A percentile compares a stretch with the other conserved stretches of the same genome.
phyloP scores from a whole-genome alignment of 2,329 filamentous ascomycete species.

The Tricladium varicosporioides region DNA sequence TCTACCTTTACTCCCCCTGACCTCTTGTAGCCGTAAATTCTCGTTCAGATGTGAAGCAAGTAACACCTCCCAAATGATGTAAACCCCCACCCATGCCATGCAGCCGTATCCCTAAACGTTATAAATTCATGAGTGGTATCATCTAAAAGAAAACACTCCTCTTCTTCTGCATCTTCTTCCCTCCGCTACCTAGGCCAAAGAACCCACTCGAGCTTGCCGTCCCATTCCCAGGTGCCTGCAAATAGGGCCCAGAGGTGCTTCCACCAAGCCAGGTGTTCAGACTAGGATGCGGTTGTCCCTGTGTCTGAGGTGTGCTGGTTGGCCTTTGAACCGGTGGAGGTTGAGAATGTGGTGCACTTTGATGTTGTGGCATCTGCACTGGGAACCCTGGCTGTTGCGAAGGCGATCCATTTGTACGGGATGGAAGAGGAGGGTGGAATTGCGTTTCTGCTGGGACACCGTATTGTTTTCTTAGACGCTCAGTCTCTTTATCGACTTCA shows the following conservation, averaged over 20 bases:
- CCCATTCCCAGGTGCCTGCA: constrained; percentile 28
- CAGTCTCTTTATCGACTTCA: constrained; percentile 76
- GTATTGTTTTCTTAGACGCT: constrained; percentile 69
- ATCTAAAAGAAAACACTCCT: constrained; percentile 30
- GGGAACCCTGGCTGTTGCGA: background rate
- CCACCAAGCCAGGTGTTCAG: background rate
- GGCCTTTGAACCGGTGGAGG: constrained; percentile 29
- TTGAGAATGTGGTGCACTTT: constrained; percentile 28
- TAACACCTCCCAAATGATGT: background rate
- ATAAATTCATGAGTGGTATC: constrained; percentile 9
- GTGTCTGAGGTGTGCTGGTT: constrained; percentile 21
- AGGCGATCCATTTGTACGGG: background rate
- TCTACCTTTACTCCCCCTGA: no score
- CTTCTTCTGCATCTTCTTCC: constrained; percentile 35
- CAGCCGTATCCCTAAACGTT: background rate
- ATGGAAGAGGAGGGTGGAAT: constrained; percentile 4
- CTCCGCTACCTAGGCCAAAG: constrained; percentile 38
- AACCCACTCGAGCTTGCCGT: constrained; percentile 45
- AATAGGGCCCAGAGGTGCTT: constrained; percentile 23
- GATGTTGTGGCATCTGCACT: constrained; percentile 21
- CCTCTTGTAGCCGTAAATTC: no score
- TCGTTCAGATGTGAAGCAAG: no score
- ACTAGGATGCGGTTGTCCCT: constrained; percentile 1
- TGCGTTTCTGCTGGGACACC: constrained; percentile 40
- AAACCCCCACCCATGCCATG: background rate